Evolutionary conservation across 257 asterid species (phyloP).

Genomic region (Nicotiana tomentosiformis): DNA sequence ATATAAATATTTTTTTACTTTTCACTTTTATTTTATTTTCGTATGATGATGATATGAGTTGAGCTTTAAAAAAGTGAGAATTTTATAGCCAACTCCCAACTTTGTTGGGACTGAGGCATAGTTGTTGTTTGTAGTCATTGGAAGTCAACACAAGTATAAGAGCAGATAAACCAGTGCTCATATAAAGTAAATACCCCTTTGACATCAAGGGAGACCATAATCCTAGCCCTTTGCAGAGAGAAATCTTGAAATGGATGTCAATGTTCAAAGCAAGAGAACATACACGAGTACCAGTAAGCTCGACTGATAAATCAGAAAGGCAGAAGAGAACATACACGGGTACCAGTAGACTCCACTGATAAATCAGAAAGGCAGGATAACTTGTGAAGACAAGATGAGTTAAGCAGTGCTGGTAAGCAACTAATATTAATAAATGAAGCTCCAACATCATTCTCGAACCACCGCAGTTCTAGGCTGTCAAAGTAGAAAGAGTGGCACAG

Average conservation of each 20-base stretch:
- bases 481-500: neutral
- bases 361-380: conserved; percentile 52
- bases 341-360: conserved; percentile 29
- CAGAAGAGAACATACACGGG: conserved; percentile 39
- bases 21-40: too few species aligned
- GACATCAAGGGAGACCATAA: neutral
- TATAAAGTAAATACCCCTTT: neutral
- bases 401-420: conserved; percentile 74
- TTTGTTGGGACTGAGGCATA: too few species aligned
- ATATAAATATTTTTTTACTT: too few species aligned
- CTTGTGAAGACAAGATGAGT: conserved; percentile 73
- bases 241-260: neutral
- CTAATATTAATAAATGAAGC: conserved; percentile 72
- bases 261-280: conserved; percentile 11
- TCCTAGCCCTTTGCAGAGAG: neutral
- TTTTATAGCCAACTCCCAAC: too few species aligned
- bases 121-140: neutral
- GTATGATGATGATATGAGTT: too few species aligned
- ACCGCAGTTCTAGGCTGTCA: conserved; percentile 67
- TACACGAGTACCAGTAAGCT: conserved; percentile 47
- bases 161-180: neutral
- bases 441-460: conserved; percentile 62
- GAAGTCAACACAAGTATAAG: neutral
- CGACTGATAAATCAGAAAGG: conserved; percentile 51
- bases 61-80: too few species aligned